Base-by-base conservation (phyloP, 1,284 basidiomycete genomes). In the Waitea zeae region DNA sequence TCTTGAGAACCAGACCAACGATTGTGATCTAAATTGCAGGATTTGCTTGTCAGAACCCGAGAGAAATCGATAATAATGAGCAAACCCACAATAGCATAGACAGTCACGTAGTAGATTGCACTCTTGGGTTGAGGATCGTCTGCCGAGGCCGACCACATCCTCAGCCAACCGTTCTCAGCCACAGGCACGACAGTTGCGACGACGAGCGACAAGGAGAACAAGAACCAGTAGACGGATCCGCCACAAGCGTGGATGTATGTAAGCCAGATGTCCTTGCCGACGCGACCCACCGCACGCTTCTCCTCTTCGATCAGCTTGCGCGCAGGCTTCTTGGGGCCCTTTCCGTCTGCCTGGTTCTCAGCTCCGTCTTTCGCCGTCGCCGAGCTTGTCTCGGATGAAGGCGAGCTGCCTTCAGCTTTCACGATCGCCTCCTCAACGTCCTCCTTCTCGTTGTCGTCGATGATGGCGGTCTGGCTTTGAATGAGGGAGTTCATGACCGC, bases 241-340 rank as follows among this genome's bases (percentile, higher is more conserved):
- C 83, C 86, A 45, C 73, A 77, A 1, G 81, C 79, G 35, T 54
- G 54, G 47, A 93, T 57, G 50, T 93, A 95, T 0, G 72, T 68
- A 41, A 59, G 52, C 90, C 90, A 96, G 13, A 95, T 78, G 29
- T 75, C 68, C 40, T 61, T 62, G 32, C 70, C 58, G 37, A 95
- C 87, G 27, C 77, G 69, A 1, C 90, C 90, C 15, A 86, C 75
- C 0, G 86, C 89, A 5, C 87, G 68, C 42, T 75, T 75, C 54
- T 95, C 90, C 46, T 95, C 90, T 49, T 93, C 88, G 20, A 95
- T 64, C 14, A 95, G 64, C 54, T 90, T 93, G 33, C 86, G 62
- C 0, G 83, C 79, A 1, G 67, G 51, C 50, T 83, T 86, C 51
- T 70, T 75, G 40, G 70, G 67, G 4, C 51, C 46, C 42, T 67